phyloP scores from a whole-genome alignment of 768 basidiomycete genomes.

The Rossbeevera mucosa region DNA sequence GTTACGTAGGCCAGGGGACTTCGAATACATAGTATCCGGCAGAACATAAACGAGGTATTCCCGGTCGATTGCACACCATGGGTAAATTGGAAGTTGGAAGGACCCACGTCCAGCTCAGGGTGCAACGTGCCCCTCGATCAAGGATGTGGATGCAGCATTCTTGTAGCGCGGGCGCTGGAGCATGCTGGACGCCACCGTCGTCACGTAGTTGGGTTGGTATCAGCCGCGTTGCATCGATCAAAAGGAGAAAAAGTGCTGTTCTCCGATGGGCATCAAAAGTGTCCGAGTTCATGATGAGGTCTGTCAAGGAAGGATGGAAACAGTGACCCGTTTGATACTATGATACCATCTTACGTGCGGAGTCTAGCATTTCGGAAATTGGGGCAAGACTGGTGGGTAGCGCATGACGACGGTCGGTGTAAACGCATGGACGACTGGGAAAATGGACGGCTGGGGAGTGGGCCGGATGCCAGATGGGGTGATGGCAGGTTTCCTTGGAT shows the following conservation, averaged over 20 bases:
- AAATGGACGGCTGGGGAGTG: not conserved
- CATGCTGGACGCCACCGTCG: slow-evolving; percentile 6
- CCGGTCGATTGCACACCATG: slow-evolving; percentile 1
- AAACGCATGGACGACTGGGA: slow-evolving; percentile 1
- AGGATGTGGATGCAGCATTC: slow-evolving; percentile 11
- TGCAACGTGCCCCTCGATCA: slow-evolving; percentile 4
- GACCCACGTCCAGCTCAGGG: not conserved
- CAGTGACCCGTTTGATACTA: not conserved
- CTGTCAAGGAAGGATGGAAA: not conserved
- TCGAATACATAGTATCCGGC: slow-evolving; percentile 2
- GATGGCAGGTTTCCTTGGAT: slow-evolving; percentile 7
- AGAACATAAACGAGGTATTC: not conserved
- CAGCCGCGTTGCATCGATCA: slow-evolving; percentile 7
- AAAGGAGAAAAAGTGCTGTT: slow-evolving; percentile 7
- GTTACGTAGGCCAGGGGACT: not conserved
- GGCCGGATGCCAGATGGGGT: slow-evolving; percentile 3
- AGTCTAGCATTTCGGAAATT: slow-evolving; percentile 17
- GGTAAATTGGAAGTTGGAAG: slow-evolving; percentile 1
- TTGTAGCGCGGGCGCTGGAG: not conserved
- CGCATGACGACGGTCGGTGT: slow-evolving; percentile 9
- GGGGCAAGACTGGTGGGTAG: slow-evolving; percentile 4
- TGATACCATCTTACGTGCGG: slow-evolving; percentile 4
- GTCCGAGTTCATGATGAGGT: not conserved
- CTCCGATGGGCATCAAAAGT: slow-evolving; percentile 1
- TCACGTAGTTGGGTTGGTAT: no score